A percentile compares a stretch with the other conserved stretches of the same genome.
Conservation (phyloP, 2,329 filamentous ascomycete genomes). For the Ascochyta rabiei region DNA sequence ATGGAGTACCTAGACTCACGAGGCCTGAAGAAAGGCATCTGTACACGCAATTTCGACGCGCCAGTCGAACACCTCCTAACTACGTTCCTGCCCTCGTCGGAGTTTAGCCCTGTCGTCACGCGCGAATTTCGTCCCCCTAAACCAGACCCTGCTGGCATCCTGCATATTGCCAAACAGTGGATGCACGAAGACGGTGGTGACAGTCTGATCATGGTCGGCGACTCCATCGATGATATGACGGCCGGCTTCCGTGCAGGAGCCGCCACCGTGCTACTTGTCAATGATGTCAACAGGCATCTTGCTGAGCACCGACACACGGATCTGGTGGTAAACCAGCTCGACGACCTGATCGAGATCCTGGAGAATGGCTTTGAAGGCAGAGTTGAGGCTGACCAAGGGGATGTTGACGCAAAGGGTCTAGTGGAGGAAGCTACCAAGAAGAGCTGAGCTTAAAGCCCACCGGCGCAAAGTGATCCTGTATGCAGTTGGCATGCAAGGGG, state of each 20-base stretch:
- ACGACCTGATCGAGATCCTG: slow-evolving; percentile 76
- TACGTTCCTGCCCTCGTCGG: slow-evolving; percentile 72
- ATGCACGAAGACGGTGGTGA: slow-evolving; percentile 53
- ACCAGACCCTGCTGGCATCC: slow-evolving; percentile 83
- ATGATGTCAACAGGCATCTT: slow-evolving; percentile 77
- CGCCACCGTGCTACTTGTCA: slow-evolving; percentile 85
- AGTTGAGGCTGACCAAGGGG: slow-evolving; percentile 34
- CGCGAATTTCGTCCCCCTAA: slow-evolving; percentile 84
- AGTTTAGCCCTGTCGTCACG: slow-evolving; percentile 81
- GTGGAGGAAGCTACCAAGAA: slow-evolving; percentile 23
- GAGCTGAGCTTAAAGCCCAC: background rate
- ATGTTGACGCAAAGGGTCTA: slow-evolving; percentile 31
- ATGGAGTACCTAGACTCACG: slow-evolving; percentile 81
- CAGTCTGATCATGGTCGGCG: slow-evolving; percentile 60
- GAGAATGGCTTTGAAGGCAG: slow-evolving; percentile 74
- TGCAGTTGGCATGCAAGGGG: slow-evolving; percentile 6
- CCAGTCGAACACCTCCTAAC: slow-evolving; percentile 76
- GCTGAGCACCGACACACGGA: slow-evolving; percentile 77
- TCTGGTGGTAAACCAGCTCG: slow-evolving; percentile 69
- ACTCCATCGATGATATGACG: slow-evolving; percentile 89
- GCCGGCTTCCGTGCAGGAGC: slow-evolving; percentile 83
- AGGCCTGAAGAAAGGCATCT: slow-evolving; percentile 78
- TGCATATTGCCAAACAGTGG: slow-evolving; percentile 84
- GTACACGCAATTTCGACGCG: slow-evolving; percentile 86
- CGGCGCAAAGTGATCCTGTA: background rate